A percentile compares a stretch with the other conserved stretches of the same genome.
Conservation (phyloP, 495 filamentous ascomycete species). For the Aspergillus olivimuriae region DNA sequence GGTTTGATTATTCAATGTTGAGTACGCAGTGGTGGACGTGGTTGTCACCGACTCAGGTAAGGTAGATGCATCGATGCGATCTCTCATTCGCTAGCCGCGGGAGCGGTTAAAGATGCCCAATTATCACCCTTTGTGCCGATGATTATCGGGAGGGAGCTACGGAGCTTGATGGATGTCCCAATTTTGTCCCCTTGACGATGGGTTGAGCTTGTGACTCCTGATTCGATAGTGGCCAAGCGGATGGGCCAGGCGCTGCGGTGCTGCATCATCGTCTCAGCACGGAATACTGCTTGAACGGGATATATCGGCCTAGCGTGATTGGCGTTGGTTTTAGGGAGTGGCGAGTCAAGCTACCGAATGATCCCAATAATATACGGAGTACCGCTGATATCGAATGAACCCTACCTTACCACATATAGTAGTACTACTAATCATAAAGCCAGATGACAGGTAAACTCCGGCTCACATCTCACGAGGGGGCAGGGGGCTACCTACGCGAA, state of each 20-base stretch:
- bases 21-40: not conserved
- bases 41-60: not conserved
- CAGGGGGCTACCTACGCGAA: not conserved
- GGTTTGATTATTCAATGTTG: constrained; percentile 1
- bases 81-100: constrained; percentile 10
- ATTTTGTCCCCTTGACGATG: not conserved
- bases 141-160: too few species aligned
- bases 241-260: not conserved
- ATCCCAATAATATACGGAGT: not conserved
- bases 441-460: not conserved
- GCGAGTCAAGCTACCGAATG: constrained; percentile 2
- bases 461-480: not conserved
- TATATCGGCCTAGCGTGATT: constrained; percentile 7
- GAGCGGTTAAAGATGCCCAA: too few species aligned
- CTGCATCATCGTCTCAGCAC: not conserved
- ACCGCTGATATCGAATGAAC: not conserved
- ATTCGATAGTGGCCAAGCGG: too few species aligned
- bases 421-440: not conserved
- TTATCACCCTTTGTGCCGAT: too few species aligned
- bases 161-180: too few species aligned
- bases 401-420: too few species aligned
- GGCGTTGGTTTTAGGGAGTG: constrained; percentile 5
- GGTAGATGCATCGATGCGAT: constrained; percentile 7
- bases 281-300: constrained; percentile 1
- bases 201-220: too few species aligned